A percentile compares a stretch with the other conserved stretches of the same genome.
phyloP scores from a whole-genome alignment of 331 rosid genomes.

The Acacia pycnantha region DNA sequence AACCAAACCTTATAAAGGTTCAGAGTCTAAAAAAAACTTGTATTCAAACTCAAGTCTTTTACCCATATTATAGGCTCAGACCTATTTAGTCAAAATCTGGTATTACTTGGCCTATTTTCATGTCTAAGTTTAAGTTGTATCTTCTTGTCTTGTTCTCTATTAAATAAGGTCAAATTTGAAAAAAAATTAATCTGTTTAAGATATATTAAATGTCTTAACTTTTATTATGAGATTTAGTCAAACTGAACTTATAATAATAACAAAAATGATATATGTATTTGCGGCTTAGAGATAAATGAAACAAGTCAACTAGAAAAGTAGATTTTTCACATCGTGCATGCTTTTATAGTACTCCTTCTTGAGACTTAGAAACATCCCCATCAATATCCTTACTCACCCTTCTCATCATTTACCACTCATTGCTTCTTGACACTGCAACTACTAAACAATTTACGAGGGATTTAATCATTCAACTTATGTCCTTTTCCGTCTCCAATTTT shows the following conservation, averaged over 20 bases:
- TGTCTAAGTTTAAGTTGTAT: no score
- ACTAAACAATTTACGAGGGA: neutral
- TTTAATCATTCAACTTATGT: neutral
- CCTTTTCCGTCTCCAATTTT: neutral
- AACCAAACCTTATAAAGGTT: fast-evolving
- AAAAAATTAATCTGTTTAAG: no score
- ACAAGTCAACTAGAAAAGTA: neutral
- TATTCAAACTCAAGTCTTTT: no score
- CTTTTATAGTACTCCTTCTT: neutral
- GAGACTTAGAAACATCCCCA: neutral
- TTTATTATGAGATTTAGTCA: no score
- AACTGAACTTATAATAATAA: no score
- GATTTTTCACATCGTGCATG: neutral
- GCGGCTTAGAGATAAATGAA: neutral
- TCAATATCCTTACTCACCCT: neutral
- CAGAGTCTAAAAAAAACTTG: no score
- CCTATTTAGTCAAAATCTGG: no score
- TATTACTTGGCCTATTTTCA: fast-evolving
- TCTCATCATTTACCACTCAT: neutral
- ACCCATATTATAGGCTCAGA: fast-evolving
- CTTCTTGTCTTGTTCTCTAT: no score
- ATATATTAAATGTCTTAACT: no score
- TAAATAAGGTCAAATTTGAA: no score
- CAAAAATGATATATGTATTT: neutral
- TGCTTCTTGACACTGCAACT: neutral